These are phyloP conservation scores for Biscogniauxia marginata DNA, from an alignment of 2,329 filamentous ascomycete genomes.

Conservation along the genomic window DNA sequence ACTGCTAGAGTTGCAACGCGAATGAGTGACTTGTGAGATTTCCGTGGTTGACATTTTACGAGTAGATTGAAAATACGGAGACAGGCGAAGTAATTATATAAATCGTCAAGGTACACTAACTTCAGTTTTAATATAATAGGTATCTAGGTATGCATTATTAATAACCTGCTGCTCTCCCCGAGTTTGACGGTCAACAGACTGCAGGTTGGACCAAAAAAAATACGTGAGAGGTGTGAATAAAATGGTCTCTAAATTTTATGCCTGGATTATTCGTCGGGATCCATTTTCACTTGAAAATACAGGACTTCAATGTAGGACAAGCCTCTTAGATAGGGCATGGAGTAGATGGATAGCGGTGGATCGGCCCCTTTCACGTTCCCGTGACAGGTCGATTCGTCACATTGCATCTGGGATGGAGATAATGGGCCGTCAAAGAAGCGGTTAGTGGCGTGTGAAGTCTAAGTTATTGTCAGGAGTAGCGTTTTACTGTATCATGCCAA, in stretches of 20 bases:
- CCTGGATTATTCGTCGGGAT: slow-evolving; percentile 12
- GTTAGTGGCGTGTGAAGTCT: slow-evolving; percentile 1
- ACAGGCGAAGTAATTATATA: no score
- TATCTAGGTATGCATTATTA: no score
- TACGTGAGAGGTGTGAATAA: no score
- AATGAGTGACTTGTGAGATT: no score
- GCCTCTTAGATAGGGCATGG: slow-evolving; percentile 21
- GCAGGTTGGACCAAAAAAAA: no score
- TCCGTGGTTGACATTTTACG: no score
- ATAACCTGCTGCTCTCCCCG: no score
- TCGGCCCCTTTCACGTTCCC: slow-evolving; percentile 26
- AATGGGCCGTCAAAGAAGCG: slow-evolving; percentile 19
- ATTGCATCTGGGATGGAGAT: slow-evolving; percentile 24
- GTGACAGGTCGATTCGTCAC: slow-evolving; percentile 21
- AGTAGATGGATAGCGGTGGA: slow-evolving; percentile 23
- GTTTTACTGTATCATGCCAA: not conserved
- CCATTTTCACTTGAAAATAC: slow-evolving; percentile 21
- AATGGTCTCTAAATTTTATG: slow-evolving; percentile 9
- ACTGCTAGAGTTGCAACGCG: no score
- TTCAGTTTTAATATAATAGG: no score
- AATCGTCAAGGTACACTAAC: no score
- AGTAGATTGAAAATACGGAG: no score
- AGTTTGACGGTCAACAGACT: no score
- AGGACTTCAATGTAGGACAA: slow-evolving; percentile 23
- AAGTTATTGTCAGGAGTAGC: slow-evolving; percentile 8